These are phyloP conservation scores for Acacia confusa DNA, from an alignment of 306 rosid genomes.

Conservation along the genomic window DNA sequence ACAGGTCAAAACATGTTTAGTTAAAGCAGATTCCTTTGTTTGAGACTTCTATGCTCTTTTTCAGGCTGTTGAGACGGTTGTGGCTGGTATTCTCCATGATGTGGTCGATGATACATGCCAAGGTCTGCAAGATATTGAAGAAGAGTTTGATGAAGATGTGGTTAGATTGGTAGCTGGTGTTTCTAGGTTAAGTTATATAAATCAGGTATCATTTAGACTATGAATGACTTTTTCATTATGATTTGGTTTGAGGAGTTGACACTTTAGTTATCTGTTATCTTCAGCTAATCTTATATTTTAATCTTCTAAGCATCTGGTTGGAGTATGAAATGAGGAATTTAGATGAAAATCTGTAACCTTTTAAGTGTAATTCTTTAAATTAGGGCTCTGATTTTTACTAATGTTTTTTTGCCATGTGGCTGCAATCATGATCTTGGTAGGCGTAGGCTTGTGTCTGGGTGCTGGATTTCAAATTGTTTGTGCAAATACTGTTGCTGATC, in stretches of 20 bases:
- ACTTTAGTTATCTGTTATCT: slow-evolving; percentile 1
- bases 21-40: slow-evolving; percentile 22
- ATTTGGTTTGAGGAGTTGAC: slow-evolving; percentile 34
- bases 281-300: slow-evolving; percentile 25
- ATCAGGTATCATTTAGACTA: slow-evolving; percentile 66
- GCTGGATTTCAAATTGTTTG: neutral
- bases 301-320: neutral
- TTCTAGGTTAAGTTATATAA: slow-evolving; percentile 85
- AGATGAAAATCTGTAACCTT: neutral
- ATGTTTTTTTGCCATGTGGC: neutral
- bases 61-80: slow-evolving; percentile 93
- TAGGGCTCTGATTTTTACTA: neutral
- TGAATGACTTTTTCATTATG: slow-evolving; percentile 9
- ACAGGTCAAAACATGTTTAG: slow-evolving; percentile 5
- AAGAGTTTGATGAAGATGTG: slow-evolving; percentile 84
- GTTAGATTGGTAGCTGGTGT: slow-evolving; percentile 88
- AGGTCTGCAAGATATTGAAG: slow-evolving; percentile 65
- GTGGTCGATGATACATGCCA: slow-evolving; percentile 84
- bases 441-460: too few relatives aligned
- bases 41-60: slow-evolving; percentile 32
- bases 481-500: too few relatives aligned
- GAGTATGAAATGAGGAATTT: neutral
- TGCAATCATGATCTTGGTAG: neutral
- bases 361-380: neutral
- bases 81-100: slow-evolving; percentile 96